Evolutionary conservation across 2,329 filamentous ascomycete species (phyloP).

Genomic region (Eutypella sp.): DNA sequence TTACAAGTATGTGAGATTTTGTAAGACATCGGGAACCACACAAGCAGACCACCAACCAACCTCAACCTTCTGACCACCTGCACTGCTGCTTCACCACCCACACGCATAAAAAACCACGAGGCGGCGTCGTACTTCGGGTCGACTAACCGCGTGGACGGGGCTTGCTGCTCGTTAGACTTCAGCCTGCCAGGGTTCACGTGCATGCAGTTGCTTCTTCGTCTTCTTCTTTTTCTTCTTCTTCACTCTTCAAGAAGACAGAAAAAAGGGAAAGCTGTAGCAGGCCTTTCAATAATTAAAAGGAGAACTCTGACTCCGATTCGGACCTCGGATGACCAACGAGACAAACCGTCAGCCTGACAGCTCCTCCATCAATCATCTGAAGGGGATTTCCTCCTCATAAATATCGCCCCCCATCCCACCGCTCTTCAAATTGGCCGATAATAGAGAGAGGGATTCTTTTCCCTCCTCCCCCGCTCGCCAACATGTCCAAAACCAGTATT

Average conservation of each 20-base stretch:
- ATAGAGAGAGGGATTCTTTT: slow-evolving; percentile 8
- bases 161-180: background rate
- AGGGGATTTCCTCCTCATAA: slow-evolving; percentile 12
- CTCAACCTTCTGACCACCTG: too few relatives aligned
- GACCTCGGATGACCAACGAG: background rate
- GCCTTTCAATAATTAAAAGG: background rate
- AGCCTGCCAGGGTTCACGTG: too few relatives aligned
- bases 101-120: background rate
- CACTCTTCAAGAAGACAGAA: too few relatives aligned
- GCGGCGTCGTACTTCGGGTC: background rate
- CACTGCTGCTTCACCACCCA: background rate
- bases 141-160: background rate
- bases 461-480: slow-evolving; percentile 16
- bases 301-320: background rate
- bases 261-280: too few relatives aligned
- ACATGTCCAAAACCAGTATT: slow-evolving; percentile 74
- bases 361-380: slow-evolving; percentile 1
- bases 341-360: slow-evolving; percentile 6
- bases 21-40: background rate
- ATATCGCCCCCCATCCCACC: slow-evolving; percentile 6
- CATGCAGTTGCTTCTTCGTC: too few relatives aligned
- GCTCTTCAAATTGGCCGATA: too few relatives aligned
- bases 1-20: background rate
- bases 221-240: background rate
- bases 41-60: too few relatives aligned